Evolutionary conservation across 1,284 basidiomycete species (phyloP).

Genomic region (Vanrija humicola): DNA sequence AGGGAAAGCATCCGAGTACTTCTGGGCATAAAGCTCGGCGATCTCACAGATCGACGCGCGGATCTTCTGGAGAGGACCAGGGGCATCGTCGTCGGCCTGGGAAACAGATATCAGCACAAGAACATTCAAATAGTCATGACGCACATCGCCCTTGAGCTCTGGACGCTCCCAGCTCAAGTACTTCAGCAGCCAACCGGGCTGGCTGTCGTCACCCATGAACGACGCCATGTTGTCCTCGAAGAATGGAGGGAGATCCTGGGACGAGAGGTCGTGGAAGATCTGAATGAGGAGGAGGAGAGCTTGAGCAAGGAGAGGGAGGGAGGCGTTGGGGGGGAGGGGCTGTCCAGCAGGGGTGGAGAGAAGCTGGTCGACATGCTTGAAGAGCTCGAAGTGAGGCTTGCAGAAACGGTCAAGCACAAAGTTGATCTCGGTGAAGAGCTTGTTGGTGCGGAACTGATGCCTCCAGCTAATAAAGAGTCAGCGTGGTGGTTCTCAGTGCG

Average conservation of each 20-base stretch:
- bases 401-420: conserved; percentile 81
- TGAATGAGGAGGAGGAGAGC: conserved; percentile 75
- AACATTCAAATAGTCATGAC: conserved; percentile 33
- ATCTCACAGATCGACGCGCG: conserved; percentile 90
- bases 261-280: conserved; percentile 89
- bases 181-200: conserved; percentile 66
- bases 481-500: neutral
- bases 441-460: conserved; percentile 79
- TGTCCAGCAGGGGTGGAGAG: conserved; percentile 44
- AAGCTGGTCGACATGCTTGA: conserved; percentile 57
- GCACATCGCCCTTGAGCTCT: conserved; percentile 66
- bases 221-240: conserved; percentile 84
- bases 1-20: conserved; percentile 82
- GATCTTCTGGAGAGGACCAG: conserved; percentile 78
- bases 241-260: conserved; percentile 90
- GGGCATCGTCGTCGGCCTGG: conserved; percentile 75
- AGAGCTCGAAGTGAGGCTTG: conserved; percentile 75
- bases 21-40: conserved; percentile 84
- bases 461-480: conserved; percentile 61
- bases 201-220: conserved; percentile 64
- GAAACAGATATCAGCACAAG: conserved; percentile 4
- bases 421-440: conserved; percentile 88
- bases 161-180: conserved; percentile 74
- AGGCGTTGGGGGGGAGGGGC: conserved; percentile 46
- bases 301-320: conserved; percentile 57